Base-by-base conservation (phyloP, 1,139 yeast species). In the Blastobotrys apis region DNA sequence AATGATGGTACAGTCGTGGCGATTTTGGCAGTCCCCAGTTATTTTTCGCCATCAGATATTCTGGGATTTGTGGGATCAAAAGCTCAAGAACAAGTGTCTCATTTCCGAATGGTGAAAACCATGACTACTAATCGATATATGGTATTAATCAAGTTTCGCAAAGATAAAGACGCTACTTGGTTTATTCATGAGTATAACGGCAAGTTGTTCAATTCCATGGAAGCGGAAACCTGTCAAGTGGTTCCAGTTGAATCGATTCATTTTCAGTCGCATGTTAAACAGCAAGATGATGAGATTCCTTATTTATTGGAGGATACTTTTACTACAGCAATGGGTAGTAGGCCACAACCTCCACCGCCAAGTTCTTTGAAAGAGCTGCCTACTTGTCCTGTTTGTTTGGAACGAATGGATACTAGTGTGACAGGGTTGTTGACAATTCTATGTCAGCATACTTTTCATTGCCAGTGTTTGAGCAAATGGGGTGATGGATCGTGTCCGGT, bases 391-490 rank as follows among this genome's bases (percentile, higher is more conserved):
- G 97, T 90, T 0, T 90, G 97, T 59, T 68, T 90, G 20, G 97
- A 90, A 56, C 69, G 95, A 51, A 81, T 90, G 84, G 97, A 90
- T 61, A 73, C 92, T 1, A 76, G 77, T 20, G 72, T 84, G 4
- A 81, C 95, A 0, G 97, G 97, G 0, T 66, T 90, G 13, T 67
- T 88, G 10, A 90, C 97, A 0, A 88, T 86, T 39, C 87, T 94
- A 0, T 90, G 97, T 53, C 96, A 86, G 60, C 97, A 90, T 60
- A 87, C 96, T 0, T 90, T 87, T 64, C 97, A 90, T 62, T 88
- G 95, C 56, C 85, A 78, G 54, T 90, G 97, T 61, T 69, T 90
- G 42, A 79, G 87, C 30, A 84, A 83, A 64, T 90, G 97, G 97
- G 78, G 78, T 46, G 95, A 87, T 59, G 94, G 87, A 48, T 78